Percentiles rank a stretch among this genome's conserved stretches.
These are phyloP conservation scores for Pyronema domesticum DNA, from an alignment of 495 filamentous ascomycete genomes.

Conservation along the genomic window DNA sequence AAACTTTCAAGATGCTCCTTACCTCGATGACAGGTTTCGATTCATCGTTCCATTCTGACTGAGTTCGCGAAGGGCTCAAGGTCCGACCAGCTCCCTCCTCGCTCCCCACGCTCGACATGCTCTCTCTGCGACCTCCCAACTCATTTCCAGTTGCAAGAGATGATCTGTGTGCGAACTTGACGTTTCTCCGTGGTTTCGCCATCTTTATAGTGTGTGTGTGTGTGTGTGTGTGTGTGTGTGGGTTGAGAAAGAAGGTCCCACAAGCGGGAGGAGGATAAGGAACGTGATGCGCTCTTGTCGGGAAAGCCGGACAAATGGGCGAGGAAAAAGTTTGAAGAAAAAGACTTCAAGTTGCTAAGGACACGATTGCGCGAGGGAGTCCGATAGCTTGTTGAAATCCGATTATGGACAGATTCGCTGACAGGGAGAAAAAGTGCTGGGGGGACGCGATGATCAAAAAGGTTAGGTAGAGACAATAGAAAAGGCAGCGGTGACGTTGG, in stretches of 20 bases:
- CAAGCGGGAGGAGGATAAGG: background rate
- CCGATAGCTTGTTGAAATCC: background rate
- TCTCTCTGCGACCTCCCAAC: conserved; percentile 48
- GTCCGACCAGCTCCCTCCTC: conserved; percentile 19
- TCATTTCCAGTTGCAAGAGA: conserved; percentile 12
- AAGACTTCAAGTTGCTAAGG: background rate
- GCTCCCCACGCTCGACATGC: conserved; percentile 40
- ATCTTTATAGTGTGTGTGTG: conserved; percentile 27
- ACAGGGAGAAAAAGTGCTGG: background rate
- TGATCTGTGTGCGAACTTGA: conserved; percentile 58
- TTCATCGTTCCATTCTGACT: conserved; percentile 5
- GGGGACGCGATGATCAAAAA: conserved; percentile 1
- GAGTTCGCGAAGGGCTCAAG: conserved; percentile 7
- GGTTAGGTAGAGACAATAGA: background rate
- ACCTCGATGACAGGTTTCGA: background rate
- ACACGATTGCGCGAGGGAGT: background rate
- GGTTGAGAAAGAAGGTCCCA: background rate
- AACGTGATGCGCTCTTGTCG: background rate
- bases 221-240: background rate
- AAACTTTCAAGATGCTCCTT: background rate
- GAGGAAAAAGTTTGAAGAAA: background rate
- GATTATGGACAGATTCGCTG: background rate
- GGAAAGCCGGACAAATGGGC: background rate
- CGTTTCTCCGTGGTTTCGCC: conserved; percentile 61
- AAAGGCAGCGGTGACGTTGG: background rate